A percentile compares a stretch with the other conserved stretches of the same genome.
phyloP scores from a whole-genome alignment of 2,329 filamentous ascomycete species.

The Fusarium sp. region DNA sequence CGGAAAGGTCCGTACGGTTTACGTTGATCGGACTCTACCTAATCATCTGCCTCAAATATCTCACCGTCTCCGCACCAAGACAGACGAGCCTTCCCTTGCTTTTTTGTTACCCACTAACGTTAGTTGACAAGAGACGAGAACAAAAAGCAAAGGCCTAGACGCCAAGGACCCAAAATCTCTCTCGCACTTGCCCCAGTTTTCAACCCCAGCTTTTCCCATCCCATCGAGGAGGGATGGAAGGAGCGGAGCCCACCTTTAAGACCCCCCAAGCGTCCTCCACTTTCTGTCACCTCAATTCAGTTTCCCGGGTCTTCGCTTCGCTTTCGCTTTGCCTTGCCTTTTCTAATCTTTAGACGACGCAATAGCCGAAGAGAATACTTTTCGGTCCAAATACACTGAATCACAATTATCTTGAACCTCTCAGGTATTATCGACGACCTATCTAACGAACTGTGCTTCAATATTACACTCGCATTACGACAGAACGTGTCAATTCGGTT shows the following conservation, averaged over 20 bases:
- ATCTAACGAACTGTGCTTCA: background rate
- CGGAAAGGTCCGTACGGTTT: slow-evolving; percentile 15
- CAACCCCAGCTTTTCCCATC: slow-evolving; percentile 33
- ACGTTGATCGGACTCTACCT: background rate
- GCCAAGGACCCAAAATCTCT: slow-evolving; percentile 9
- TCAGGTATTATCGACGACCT: background rate
- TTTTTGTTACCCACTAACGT: background rate
- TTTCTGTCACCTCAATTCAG: slow-evolving; percentile 20
- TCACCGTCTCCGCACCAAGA: slow-evolving; percentile 7
- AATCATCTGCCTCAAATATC: background rate
- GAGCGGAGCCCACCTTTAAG: slow-evolving; percentile 21
- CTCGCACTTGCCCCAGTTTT: slow-evolving; percentile 33
- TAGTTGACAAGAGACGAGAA: background rate
- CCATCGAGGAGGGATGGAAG: background rate
- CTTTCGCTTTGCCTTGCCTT: slow-evolving; percentile 12
- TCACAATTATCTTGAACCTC: background rate
- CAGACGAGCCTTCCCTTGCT: background rate
- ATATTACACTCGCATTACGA: background rate
- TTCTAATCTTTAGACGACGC: slow-evolving; percentile 17
- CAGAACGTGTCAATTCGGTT: slow-evolving; percentile 5
- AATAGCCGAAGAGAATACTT: slow-evolving; percentile 5
- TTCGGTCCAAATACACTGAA: too few species aligned
- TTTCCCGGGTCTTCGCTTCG: slow-evolving; percentile 14
- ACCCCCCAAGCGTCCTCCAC: slow-evolving; percentile 28
- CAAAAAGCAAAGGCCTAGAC: slow-evolving; percentile 17